Conservation (phyloP, 2,329 filamentous ascomycete genomes). For the Exophiala xenobiotica region DNA sequence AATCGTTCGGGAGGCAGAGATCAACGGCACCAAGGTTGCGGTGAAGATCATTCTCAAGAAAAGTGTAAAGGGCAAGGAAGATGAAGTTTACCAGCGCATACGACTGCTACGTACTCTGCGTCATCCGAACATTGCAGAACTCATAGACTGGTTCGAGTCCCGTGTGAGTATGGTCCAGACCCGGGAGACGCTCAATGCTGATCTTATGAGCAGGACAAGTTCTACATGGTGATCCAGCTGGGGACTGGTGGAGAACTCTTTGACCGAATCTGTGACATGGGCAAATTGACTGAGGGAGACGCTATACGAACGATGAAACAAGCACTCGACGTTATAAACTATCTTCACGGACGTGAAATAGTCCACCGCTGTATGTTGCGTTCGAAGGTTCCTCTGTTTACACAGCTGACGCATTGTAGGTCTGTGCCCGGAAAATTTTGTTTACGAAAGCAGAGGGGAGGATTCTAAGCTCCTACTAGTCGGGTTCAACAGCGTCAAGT, state of each 20-base stretch:
- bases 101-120: constrained; percentile 86
- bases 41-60: constrained; percentile 99
- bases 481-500: constrained; percentile 98
- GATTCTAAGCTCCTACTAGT: constrained; percentile 88
- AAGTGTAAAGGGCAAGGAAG: constrained; percentile 96
- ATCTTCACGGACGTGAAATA: constrained; percentile 80
- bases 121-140: constrained; percentile 94
- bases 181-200: constrained; percentile 3
- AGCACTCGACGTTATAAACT: constrained; percentile 88
- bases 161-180: constrained; percentile 59
- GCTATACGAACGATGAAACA: constrained; percentile 93
- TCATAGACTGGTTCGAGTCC: constrained; percentile 98
- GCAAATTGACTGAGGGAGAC: constrained; percentile 98
- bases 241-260: constrained; percentile 96
- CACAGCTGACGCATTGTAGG: constrained; percentile 57
- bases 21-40: constrained; percentile 80
- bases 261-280: constrained; percentile 96
- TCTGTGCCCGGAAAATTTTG: constrained; percentile 94
- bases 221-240: constrained; percentile 97
- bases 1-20: constrained; percentile 92
- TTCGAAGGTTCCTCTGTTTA: too few species aligned
- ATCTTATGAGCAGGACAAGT: constrained; percentile 75
- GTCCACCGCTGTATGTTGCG: not conserved
- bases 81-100: constrained; percentile 98
- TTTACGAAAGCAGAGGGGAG: constrained; percentile 77